Evolutionary conservation across 2,329 filamentous ascomycete genomes (phyloP), one percentile per base, ranked within the genome.

Genomic region (Rhinocladiella mackenziei): DNA sequence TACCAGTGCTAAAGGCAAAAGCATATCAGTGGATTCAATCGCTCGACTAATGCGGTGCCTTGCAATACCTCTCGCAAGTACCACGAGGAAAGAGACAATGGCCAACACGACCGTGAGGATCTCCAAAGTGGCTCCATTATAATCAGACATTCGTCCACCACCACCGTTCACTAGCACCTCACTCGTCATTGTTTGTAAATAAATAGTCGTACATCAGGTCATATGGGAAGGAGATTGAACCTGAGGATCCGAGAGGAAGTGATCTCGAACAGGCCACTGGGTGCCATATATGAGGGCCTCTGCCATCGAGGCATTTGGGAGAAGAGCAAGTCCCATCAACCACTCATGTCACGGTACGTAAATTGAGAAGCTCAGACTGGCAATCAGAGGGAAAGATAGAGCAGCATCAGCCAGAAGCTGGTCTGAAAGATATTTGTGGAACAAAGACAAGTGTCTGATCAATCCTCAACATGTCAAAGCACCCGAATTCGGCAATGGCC

Each of bases 1-100:
- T 33, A 48, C 45, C 45, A 48, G 25, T 31, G 45, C 29, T 11
- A 44, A 10, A 19, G 45, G 45, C 29, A 48, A 31, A 9, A 48
- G 30, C 17, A 48, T 41, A 29, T 48, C 45, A 14, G 45, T 40
- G 18, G 36, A 33, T 17, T 48, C 45, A 23, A 38, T 30, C 14
- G 36, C 31, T 20, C 31, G 19, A 26, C 34, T 35, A 28, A 48
- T 40, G 5, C 45, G 39, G 19, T 40, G 25, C 23, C 40, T 44
- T 6, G 45, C 45, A n/a, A 48, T 25, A 5, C 34, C 45, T 10
- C 45, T 28, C 20, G 44, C 29, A 14, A 39, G 18, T 8, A 48
- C 45, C 29, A 48, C 31, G 23, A 48, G 10, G 10, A 40, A 22
- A 6, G 45, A 48, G 25, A 48, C 40, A 18, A 19, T 31, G 6